Base-by-base conservation (phyloP, 2,329 filamentous ascomycete genomes). In the Aspergillus pseudotamarii region DNA sequence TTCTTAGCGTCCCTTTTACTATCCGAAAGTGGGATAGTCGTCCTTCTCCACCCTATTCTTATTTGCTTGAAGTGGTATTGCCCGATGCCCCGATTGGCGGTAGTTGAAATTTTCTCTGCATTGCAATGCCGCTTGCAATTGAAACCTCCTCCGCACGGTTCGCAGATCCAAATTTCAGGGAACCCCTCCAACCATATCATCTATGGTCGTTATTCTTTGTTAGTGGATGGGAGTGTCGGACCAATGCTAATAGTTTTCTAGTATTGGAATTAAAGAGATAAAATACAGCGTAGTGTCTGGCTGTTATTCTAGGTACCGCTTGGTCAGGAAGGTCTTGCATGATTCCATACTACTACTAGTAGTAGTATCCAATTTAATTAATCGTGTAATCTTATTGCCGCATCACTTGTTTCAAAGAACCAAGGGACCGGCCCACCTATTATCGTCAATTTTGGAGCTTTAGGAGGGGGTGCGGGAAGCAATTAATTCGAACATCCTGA, bases 101-200 rank as follows among this genome's bases (percentile, higher is more conserved):
- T 60, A 61, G 56, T 34, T 28, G 16, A 51, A 32, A 32, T 34
- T 32, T 32, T 32, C 19, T 51, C 48, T 51, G 9, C 48, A 51
- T 50, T 64, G 28, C 38, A 61, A 56, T 65, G 64, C 67, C 61
- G 57, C 51, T 43, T 61, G 61, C 48, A 41, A 9, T 41, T 62
- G 28, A 61, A 53, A 58, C 51, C 23, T 48, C 66, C 64, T 66
- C 68, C 68, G 62, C 65, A 69, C 58, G 36, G 67, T 70, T 71
- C 68, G 69, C 68, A 71, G 68, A 70, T 71, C 69, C 66, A 70
- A 70, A 70, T 71, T 68, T 70, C 61, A 69, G 55, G 59, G 36
- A 36, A 36, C 36, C 14, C 30, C 32, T 41, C 38, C 38, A 41
- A 41, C 38, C 38, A 19, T 41, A 8, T 10, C 38, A 41, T n/a